These are phyloP conservation scores for Fusarium nygamai DNA, from an alignment of 2,329 filamentous ascomycete genomes.

Conservation along the genomic window DNA sequence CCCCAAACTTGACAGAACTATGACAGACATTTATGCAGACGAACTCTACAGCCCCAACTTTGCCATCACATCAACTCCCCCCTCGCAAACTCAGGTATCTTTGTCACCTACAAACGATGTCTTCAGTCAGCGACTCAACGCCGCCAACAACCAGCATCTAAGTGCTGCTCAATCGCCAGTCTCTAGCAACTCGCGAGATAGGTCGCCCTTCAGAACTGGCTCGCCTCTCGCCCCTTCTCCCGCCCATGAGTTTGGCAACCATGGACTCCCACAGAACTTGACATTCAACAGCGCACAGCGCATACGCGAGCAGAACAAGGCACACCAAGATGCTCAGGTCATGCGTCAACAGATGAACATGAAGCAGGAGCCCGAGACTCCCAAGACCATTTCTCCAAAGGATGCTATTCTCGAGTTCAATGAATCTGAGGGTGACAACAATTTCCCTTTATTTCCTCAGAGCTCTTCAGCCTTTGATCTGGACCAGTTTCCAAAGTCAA, in stretches of 20 bases:
- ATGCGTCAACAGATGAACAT: slow-evolving; percentile 54
- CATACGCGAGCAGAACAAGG: slow-evolving; percentile 69
- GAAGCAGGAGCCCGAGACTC: slow-evolving; percentile 58
- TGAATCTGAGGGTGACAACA: slow-evolving; percentile 75
- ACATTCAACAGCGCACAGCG: slow-evolving; percentile 65
- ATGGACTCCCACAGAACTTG: slow-evolving; percentile 30
- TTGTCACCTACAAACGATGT: slow-evolving; percentile 65
- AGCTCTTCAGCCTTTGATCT: slow-evolving; percentile 60
- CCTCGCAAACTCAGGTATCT: slow-evolving; percentile 57
- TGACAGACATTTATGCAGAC: slow-evolving; percentile 86
- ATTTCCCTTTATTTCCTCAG: slow-evolving; percentile 78
- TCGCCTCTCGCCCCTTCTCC: slow-evolving; percentile 67
- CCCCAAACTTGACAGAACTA: slow-evolving; percentile 85
- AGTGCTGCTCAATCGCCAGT: slow-evolving; percentile 65
- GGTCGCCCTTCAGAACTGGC: slow-evolving; percentile 83
- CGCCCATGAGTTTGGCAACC: slow-evolving; percentile 54
- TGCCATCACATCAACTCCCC: slow-evolving; percentile 65
- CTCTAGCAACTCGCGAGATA: slow-evolving; percentile 65
- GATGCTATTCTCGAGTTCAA: slow-evolving; percentile 89
- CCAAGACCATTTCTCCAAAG: slow-evolving; percentile 95
- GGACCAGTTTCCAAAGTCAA: slow-evolving; percentile 52
- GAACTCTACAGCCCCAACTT: slow-evolving; percentile 83
- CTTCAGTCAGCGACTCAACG: slow-evolving; percentile 80
- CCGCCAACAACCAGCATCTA: slow-evolving; percentile 79
- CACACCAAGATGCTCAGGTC: slow-evolving; percentile 65